phyloP scores from a whole-genome alignment of 441 rosid species.

The Gossypium gossypioides region DNA sequence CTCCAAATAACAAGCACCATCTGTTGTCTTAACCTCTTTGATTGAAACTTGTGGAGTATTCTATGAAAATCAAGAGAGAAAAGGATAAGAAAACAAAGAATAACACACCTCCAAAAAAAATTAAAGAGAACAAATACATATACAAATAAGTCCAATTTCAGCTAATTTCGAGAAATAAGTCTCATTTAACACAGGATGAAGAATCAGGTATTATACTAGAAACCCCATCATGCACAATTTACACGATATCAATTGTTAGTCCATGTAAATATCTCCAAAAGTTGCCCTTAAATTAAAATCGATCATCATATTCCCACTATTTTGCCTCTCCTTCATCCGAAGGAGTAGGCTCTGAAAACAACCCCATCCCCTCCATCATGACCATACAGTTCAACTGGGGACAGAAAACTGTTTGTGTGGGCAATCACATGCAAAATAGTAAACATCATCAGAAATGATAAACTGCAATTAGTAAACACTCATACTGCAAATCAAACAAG shows the following conservation, averaged over 20 bases:
- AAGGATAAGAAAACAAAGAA: conserved; percentile 11
- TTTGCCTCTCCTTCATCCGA: conserved; percentile 8
- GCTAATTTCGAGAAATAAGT: neutral
- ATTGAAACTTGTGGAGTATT: conserved; percentile 58
- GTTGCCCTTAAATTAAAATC: neutral
- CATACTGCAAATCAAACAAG: neutral
- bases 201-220: neutral
- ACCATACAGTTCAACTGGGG: neutral
- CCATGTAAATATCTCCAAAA: neutral
- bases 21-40: conserved; percentile 40
- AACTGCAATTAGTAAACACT: neutral
- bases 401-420: neutral
- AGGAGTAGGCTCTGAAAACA: neutral
- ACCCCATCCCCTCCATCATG: neutral
- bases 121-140: conserved; percentile 9
- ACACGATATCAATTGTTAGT: neutral
- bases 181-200: neutral
- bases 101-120: conserved; percentile 3
- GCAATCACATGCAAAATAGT: neutral
- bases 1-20: conserved; percentile 56
- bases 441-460: neutral
- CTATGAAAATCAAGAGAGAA: conserved; percentile 28
- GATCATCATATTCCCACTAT: neutral
- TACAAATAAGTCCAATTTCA: neutral
- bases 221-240: neutral